Conservation (phyloP, 768 basidiomycete genomes). For the Pholiota conissans region DNA sequence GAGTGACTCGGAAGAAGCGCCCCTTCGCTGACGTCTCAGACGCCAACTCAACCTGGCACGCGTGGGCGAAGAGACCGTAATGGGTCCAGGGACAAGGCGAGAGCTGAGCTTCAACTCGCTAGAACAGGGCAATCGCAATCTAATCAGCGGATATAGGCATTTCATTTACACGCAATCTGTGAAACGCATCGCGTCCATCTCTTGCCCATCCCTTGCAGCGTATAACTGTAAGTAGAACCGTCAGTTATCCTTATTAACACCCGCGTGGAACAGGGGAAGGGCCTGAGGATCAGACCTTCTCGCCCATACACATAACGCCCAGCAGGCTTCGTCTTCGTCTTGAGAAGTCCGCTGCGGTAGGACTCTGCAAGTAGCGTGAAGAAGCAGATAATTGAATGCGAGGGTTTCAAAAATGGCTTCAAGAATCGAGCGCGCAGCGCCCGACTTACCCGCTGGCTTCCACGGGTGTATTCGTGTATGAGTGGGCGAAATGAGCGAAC, state of each 20-base stretch:
- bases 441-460: neutral
- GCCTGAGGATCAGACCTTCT: conserved; percentile 9
- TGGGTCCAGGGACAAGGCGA: neutral
- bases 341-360: conserved; percentile 3
- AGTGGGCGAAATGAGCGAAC: neutral
- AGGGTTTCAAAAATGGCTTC: neutral
- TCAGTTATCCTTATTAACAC: neutral
- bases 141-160: conserved; percentile 9
- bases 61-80: conserved; percentile 9
- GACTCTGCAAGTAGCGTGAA: neutral
- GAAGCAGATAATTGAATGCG: neutral
- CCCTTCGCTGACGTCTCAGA: conserved; percentile 3
- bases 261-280: neutral
- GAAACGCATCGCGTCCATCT: neutral
- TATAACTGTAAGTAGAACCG: neutral
- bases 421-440: neutral
- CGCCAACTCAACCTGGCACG: neutral
- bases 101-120: neutral
- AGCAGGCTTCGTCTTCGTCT: neutral
- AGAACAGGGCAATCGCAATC: neutral
- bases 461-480: neutral
- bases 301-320: neutral
- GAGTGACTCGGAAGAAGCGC: conserved; percentile 13
- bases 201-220: too few relatives aligned
- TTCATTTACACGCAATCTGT: conserved; percentile 3